Evolutionary conservation across 2,329 filamentous ascomycete species (phyloP).

Genomic region (Cladosporium cucumerinum): DNA sequence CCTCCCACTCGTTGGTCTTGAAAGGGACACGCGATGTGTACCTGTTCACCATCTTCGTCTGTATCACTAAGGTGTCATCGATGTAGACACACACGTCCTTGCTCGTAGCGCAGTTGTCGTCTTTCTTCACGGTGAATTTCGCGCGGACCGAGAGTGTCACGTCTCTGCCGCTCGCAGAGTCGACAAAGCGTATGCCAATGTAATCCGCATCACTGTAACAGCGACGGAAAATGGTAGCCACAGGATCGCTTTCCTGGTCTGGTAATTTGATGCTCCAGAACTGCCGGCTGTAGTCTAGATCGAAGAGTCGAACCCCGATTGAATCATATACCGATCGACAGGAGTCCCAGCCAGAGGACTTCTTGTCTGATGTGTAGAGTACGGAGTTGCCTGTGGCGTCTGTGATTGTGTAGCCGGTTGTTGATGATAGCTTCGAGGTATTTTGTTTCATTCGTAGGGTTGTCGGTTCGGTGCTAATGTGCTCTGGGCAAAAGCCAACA

Average conservation of each 20-base stretch:
- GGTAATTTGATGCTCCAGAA: constrained; percentile 1
- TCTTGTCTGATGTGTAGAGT: neutral
- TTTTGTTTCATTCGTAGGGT: constrained; percentile 3
- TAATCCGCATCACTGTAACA: neutral
- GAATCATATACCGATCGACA: neutral
- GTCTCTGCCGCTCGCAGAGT: neutral
- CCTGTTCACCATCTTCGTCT: constrained; percentile 6
- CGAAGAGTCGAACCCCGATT: neutral
- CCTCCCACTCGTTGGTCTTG: constrained; percentile 10
- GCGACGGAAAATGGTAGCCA: neutral
- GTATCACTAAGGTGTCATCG: neutral
- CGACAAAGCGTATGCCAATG: constrained; percentile 3
- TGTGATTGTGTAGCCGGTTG: constrained; percentile 5
- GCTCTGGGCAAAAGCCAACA: neutral
- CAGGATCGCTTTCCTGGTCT: neutral
- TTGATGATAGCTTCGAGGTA: neutral
- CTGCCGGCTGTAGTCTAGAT: neutral
- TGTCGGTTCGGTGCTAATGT: neutral
- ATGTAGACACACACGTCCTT: neutral
- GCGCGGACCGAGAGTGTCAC: neutral
- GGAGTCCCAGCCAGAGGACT: neutral
- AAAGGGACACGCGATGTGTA: constrained; percentile 6
- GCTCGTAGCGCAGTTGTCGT: neutral
- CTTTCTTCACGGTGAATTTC: neutral
- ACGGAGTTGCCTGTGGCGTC: neutral